Evolutionary conservation across 1,139 yeast genomes (phyloP).

Genomic region (Diutina sp.): DNA sequence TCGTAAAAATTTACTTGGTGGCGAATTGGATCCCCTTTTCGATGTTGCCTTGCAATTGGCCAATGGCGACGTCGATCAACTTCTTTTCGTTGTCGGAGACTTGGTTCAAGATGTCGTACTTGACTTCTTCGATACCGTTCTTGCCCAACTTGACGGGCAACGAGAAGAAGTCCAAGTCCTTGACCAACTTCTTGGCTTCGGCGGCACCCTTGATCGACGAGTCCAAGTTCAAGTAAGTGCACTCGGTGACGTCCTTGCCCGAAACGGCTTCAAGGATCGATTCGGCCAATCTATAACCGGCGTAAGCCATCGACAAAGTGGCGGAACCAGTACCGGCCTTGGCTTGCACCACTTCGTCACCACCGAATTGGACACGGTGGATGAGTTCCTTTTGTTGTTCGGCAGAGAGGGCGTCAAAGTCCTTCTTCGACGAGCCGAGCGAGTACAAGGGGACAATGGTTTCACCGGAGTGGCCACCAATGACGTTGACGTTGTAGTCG

Average conservation of each 20-base stretch:
- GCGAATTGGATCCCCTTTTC: constrained; percentile 62
- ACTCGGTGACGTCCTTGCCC: constrained; percentile 51
- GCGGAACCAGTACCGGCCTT: constrained; percentile 3
- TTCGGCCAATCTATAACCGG: constrained; percentile 1
- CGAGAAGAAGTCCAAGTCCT: constrained; percentile 87
- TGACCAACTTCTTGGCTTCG: constrained; percentile 63
- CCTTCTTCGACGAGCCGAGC: neutral
- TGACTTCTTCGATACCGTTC: constrained; percentile 67
- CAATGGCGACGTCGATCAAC: constrained; percentile 70
- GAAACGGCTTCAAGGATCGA: constrained; percentile 7
- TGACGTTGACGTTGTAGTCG: constrained; percentile 2
- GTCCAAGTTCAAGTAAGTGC: constrained; percentile 49
- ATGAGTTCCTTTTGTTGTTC: neutral
- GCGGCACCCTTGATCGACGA: constrained; percentile 40
- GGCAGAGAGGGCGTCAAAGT: neutral
- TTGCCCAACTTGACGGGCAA: constrained; percentile 84
- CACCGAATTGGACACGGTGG: constrained; percentile 2
- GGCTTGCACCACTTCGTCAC: constrained; percentile 2
- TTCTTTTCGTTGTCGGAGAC: constrained; percentile 53
- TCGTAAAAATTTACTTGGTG: constrained; percentile 5
- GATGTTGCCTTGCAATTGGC: constrained; percentile 65
- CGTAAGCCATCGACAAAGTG: constrained; percentile 2
- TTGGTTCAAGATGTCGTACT: constrained; percentile 32
- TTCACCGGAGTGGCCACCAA: constrained; percentile 2
- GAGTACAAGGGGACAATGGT: constrained; percentile 3